Conservation (phyloP, 257 asterid species). For the Lycium ferocissimum region DNA sequence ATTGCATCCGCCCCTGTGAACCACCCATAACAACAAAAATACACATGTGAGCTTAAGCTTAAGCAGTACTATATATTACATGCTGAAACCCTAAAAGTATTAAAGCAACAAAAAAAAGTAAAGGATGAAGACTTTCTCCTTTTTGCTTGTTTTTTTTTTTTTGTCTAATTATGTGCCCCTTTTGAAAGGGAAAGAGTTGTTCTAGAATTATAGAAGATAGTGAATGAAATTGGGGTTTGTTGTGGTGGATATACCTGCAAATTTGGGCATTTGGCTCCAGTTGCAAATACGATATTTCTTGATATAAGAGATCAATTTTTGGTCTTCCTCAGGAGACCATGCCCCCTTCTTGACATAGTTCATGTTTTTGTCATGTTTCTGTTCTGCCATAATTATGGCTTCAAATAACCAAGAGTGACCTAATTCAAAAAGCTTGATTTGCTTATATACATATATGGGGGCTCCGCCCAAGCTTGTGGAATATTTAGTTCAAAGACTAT, state of each 20-base stretch:
- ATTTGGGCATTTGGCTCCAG: constrained; percentile 27
- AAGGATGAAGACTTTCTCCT: neutral
- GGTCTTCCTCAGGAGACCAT: constrained; percentile 31
- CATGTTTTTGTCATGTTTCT: neutral
- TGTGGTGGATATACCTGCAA: constrained; percentile 10
- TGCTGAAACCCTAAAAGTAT: neutral
- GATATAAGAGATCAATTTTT: neutral
- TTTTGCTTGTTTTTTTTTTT: neutral
- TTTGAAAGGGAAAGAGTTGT: too few species aligned
- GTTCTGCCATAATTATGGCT: neutral
- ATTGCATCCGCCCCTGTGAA: too few species aligned
- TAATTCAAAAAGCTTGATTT: too few species aligned
- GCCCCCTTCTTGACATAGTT: constrained; percentile 7
- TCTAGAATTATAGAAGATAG: too few species aligned
- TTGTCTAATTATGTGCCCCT: too few species aligned
- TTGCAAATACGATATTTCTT: constrained; percentile 7
- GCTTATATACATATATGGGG: too few species aligned
- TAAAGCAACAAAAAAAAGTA: neutral
- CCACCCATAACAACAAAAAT: neutral
- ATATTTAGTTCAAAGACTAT: neutral
- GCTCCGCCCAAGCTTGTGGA: neutral
- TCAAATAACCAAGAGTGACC: neutral
- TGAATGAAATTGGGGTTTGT: neutral
- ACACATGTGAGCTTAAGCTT: neutral
- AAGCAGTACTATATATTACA: neutral